Evolutionary conservation across 73 alveolate genomes (phyloP).

Genomic region (Blepharisma japonicum): DNA sequence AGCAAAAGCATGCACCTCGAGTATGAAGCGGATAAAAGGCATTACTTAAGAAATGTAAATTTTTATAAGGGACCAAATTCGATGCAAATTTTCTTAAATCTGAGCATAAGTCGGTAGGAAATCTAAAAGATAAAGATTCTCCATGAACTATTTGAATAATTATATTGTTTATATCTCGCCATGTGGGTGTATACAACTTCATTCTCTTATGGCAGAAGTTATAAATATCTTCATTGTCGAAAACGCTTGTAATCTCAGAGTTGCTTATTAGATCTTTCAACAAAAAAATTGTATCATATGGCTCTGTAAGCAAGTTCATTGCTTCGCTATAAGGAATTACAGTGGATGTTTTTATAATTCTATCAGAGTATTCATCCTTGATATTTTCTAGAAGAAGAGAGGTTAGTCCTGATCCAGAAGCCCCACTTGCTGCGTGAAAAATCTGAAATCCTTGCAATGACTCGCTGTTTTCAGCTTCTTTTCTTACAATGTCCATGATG

Average conservation of each 20-base stretch:
- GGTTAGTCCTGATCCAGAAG: constrained; percentile 96
- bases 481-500: constrained; percentile 62
- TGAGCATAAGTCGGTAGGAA: constrained; percentile 48
- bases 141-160: constrained; percentile 36
- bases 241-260: constrained; percentile 41
- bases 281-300: constrained; percentile 85
- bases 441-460: constrained; percentile 89
- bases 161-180: constrained; percentile 44
- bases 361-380: constrained; percentile 74
- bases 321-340: constrained; percentile 64
- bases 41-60: constrained; percentile 45
- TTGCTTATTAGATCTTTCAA: constrained; percentile 49
- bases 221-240: constrained; percentile 51
- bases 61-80: constrained; percentile 58
- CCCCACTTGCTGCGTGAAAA: constrained; percentile 93
- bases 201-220: constrained; percentile 32
- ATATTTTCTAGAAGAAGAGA: constrained; percentile 69
- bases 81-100: constrained; percentile 55
- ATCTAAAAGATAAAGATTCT: constrained; percentile 48
- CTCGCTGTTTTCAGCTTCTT: constrained; percentile 87
- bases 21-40: constrained; percentile 46
- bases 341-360: constrained; percentile 71
- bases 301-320: constrained; percentile 35
- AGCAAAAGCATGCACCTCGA: constrained; percentile 9
- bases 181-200: constrained; percentile 26